A percentile compares a stretch with the other conserved stretches of the same genome.
These are phyloP conservation scores for Rhodofomes roseus DNA, from an alignment of 1,284 basidiomycete species.

Conservation along the genomic window DNA sequence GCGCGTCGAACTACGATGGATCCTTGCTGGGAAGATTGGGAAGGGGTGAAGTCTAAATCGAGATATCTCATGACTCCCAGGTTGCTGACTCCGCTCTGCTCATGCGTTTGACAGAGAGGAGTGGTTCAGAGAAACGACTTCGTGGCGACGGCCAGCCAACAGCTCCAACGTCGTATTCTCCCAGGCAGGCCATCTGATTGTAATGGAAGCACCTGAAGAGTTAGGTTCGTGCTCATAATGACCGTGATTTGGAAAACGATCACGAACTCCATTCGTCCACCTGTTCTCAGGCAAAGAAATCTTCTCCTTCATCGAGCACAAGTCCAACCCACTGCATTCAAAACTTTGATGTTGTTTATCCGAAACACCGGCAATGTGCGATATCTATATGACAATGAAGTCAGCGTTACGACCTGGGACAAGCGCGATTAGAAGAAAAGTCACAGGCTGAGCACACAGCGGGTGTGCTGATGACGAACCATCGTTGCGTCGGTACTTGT, in stretches of 20 bases:
- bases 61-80: neutral
- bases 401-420: too few relatives aligned
- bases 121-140: neutral
- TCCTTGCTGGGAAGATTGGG: neutral
- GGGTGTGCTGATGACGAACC: too few relatives aligned
- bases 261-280: neutral
- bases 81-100: too few relatives aligned
- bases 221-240: neutral
- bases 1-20: neutral
- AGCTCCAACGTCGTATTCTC: neutral
- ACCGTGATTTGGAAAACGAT: neutral
- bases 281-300: neutral
- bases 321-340: neutral
- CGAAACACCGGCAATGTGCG: too few relatives aligned
- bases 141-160: neutral
- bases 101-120: neutral
- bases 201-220: neutral
- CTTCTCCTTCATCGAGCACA: neutral
- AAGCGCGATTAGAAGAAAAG: too few relatives aligned
- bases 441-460: too few relatives aligned
- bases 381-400: too few relatives aligned
- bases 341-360: neutral
- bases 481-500: too few relatives aligned
- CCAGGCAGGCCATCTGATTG: neutral
- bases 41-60: neutral